Evolutionary conservation across 2,329 filamentous ascomycete genomes (phyloP), one percentile per base, ranked within the genome.

Genomic region (Mycosphaerella arachidis): DNA sequence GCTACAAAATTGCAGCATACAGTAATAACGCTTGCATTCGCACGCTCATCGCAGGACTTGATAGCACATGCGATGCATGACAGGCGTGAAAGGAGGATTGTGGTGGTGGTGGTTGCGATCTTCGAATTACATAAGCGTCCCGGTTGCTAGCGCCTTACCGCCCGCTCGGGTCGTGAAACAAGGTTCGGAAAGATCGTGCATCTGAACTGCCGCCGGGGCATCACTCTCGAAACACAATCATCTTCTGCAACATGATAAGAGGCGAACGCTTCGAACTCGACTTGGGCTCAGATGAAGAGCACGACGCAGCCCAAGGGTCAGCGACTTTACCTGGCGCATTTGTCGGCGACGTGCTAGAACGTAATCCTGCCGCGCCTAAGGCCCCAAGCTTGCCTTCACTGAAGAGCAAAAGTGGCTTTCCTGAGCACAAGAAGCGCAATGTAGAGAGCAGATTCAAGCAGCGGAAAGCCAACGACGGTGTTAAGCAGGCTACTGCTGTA

Each of bases 391-490:
- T 86, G 9, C 86, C 88, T 13, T 81, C 82, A 51, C 77, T 84
- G 45, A 84, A 84, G 55, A 76, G 78, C 9, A 77, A 80, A 20
- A 75, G 69, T 55, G 94, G 94, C 1, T 97, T 97, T 67, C 94
- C 94, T n/a, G 85, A 87, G 60, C 92, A 92, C 74, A 94, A 89
- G 74, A 91, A 90, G 73, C 86, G 92, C 65, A 82, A 80, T 58
- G 83, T 84, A 59, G 76, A 84, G 7, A 96, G 92, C 1, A 84
- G 88, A 1, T 96, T 96, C 78, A 96, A 91, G 73, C 86, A 90
- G 69, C 84, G 86, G 70, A 57, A 70, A 66, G 52, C 76, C 77
- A 45, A 71, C 79, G 8, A 78, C 35, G 9, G 45, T 43, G 29
- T 59, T 18, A 6, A 16, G 45, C 31, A 13, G 1, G 9, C 48